These are phyloP conservation scores for Suillus occidentalis DNA, from an alignment of 768 basidiomycete genomes.

Conservation along the genomic window DNA sequence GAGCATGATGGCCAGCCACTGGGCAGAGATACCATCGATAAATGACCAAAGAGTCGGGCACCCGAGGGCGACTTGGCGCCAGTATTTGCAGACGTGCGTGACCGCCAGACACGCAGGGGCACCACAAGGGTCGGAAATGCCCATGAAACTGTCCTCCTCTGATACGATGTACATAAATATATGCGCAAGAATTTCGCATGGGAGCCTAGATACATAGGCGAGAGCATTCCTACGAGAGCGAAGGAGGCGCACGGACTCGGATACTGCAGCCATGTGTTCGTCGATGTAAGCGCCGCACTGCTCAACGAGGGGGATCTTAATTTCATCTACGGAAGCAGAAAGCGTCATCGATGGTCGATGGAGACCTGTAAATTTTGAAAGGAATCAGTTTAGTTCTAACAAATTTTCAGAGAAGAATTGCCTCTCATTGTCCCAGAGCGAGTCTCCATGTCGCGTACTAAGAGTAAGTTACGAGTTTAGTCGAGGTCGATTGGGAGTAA, in stretches of 20 bases:
- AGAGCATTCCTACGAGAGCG: constrained; percentile 18
- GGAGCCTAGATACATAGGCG: constrained; percentile 20
- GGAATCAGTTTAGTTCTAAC: neutral
- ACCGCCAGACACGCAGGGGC: constrained; percentile 41
- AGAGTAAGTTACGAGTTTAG: no score
- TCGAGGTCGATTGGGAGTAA: no score
- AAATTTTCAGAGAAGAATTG: neutral
- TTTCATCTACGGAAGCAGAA: neutral
- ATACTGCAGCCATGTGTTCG: constrained; percentile 17
- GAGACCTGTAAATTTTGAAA: neutral
- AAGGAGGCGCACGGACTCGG: constrained; percentile 13
- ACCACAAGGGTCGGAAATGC: neutral
- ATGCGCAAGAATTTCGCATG: constrained; percentile 21
- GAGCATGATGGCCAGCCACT: constrained; percentile 45
- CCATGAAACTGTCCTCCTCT: no score
- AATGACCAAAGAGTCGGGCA: constrained; percentile 57
- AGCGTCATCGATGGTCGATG: neutral
- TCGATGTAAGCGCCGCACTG: constrained; percentile 15
- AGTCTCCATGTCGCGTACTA: neutral
- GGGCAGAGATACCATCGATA: constrained; percentile 35
- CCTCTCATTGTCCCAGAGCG: neutral
- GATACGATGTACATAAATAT: constrained; percentile 14
- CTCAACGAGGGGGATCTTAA: neutral
- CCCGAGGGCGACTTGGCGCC: constrained; percentile 53
- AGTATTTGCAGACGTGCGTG: constrained; percentile 60